Conservation (phyloP, 2,329 filamentous ascomycete species). For the Talaromyces atroroseus region DNA sequence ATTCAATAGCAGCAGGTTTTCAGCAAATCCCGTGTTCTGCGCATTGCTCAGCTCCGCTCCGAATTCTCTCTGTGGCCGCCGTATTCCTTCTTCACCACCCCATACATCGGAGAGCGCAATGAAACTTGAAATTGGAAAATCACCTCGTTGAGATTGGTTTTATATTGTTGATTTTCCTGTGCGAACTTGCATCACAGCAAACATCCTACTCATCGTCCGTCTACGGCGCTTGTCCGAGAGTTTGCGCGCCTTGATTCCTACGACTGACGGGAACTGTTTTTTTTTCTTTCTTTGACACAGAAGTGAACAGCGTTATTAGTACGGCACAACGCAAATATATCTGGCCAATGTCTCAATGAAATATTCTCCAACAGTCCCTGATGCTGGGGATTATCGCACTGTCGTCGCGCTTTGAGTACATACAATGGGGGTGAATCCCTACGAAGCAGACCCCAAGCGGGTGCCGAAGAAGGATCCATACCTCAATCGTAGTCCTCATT, state of each 20-base stretch:
- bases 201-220: not conserved
- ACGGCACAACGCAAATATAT: not conserved
- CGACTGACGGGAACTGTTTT: not conserved
- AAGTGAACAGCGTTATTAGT: not conserved
- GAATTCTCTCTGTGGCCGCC: not conserved
- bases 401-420: conserved; percentile 1
- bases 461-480: conserved; percentile 32
- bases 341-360: not conserved
- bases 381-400: conserved; percentile 4
- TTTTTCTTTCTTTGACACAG: too few species aligned
- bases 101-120: not conserved
- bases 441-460: conserved; percentile 29
- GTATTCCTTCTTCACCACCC: not conserved
- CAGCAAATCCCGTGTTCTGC: not conserved
- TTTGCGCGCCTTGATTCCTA: not conserved
- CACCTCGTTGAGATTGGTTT: not conserved
- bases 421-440: conserved; percentile 23
- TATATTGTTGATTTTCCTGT: not conserved
- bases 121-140: not conserved
- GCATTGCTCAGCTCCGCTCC: conserved; percentile 5
- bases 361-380: not conserved
- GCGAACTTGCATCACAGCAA: not conserved
- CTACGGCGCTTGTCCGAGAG: not conserved
- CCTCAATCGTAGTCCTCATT: conserved; percentile 26
- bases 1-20: not conserved